Percentiles rank a stretch among this genome's conserved stretches.
These are phyloP conservation scores for Polymyxa betae DNA, from an alignment of 208 protist genomes.

Conservation along the genomic window DNA sequence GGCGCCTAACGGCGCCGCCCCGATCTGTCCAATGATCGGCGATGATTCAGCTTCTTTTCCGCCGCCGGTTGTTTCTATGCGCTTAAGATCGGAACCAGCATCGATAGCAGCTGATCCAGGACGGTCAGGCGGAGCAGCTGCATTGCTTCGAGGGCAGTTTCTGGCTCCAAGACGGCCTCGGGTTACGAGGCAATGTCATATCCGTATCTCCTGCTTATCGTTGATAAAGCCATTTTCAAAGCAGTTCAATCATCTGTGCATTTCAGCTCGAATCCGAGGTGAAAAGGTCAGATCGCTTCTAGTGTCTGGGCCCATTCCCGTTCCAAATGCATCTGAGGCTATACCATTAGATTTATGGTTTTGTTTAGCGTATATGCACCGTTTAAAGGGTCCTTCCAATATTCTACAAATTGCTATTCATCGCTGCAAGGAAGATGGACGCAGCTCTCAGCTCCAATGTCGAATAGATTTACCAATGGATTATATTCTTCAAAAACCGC, in stretches of 20 bases:
- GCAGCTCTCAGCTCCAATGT: not conserved
- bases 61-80: not conserved
- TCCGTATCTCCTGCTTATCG: not conserved
- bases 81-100: not conserved
- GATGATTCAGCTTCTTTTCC: no score
- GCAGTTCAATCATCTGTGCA: not conserved
- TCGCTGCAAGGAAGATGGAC: conserved; percentile 30
- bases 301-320: not conserved
- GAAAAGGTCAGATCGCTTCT: not conserved
- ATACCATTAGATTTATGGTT: conserved; percentile 22
- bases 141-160: not conserved
- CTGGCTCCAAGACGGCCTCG: not conserved
- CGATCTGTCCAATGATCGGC: no score
- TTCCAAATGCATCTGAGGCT: not conserved
- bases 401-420: not conserved
- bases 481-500: not conserved
- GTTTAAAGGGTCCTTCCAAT: conserved; percentile 1
- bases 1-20: no score
- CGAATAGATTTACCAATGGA: conserved; percentile 13
- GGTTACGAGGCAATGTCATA: not conserved
- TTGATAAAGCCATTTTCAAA: not conserved
- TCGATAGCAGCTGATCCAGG: not conserved
- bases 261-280: conserved; percentile 5
- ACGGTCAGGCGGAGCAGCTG: not conserved
- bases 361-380: conserved; percentile 5